These are phyloP conservation scores for Trichoderma orchidacearum DNA, from an alignment of 495 filamentous ascomycete species.

Conservation along the genomic window DNA sequence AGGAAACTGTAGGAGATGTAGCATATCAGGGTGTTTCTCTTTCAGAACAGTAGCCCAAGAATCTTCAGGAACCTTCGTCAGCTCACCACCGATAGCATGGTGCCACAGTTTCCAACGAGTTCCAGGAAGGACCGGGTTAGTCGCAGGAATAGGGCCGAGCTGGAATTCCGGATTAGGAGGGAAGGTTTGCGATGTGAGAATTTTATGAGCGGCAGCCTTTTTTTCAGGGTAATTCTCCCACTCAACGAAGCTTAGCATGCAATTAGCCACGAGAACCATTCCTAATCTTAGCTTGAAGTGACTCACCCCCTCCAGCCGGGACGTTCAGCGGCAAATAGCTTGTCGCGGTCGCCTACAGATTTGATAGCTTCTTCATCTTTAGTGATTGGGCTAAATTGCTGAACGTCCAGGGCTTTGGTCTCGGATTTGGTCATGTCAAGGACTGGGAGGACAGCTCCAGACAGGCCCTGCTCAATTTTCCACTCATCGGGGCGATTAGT, in stretches of 20 bases:
- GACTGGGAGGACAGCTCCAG: neutral
- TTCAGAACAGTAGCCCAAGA: slow-evolving; percentile 43
- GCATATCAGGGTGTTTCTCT: slow-evolving; percentile 53
- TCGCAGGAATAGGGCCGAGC: slow-evolving; percentile 41
- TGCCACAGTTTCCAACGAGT: slow-evolving; percentile 55
- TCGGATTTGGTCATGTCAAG: neutral
- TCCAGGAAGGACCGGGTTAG: slow-evolving; percentile 48
- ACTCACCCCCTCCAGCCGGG: slow-evolving; percentile 4
- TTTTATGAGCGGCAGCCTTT: slow-evolving; percentile 39
- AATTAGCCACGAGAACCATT: no score
- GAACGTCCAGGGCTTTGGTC: neutral
- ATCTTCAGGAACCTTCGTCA: slow-evolving; percentile 33
- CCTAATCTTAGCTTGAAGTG: neutral
- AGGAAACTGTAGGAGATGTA: slow-evolving; percentile 55
- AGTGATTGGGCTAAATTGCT: neutral
- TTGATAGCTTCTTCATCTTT: neutral
- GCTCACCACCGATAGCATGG: slow-evolving; percentile 32
- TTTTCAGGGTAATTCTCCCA: slow-evolving; percentile 60
- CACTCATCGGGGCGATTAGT: neutral
- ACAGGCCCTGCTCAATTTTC: neutral
- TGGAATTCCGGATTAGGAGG: slow-evolving; percentile 45
- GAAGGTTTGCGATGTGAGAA: slow-evolving; percentile 44
- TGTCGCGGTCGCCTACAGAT: neutral
- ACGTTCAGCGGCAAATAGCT: slow-evolving; percentile 8
- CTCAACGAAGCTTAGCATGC: slow-evolving; percentile 39